Conservation (phyloP, 305 asterid genomes). For the Rubia balearica region DNA sequence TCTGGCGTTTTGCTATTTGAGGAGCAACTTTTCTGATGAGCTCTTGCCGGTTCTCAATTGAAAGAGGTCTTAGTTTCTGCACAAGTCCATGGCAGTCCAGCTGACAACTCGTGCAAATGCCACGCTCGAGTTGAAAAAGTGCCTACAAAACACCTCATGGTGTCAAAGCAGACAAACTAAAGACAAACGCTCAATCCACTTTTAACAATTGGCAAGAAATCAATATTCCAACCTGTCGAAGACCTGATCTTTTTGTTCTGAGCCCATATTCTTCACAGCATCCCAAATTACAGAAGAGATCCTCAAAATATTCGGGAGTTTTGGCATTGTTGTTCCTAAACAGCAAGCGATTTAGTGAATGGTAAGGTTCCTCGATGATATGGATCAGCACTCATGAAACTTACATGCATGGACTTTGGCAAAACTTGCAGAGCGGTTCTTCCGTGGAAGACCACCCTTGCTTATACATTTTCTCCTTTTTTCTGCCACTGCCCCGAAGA, state of each 20-base stretch:
- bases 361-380: neutral
- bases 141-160: conserved; percentile 38
- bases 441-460: conserved; percentile 84
- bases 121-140: conserved; percentile 78
- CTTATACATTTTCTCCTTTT: conserved; percentile 56
- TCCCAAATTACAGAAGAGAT: conserved; percentile 73
- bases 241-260: conserved; percentile 61
- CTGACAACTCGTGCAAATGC: conserved; percentile 71
- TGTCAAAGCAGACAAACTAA: conserved; percentile 23
- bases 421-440: conserved; percentile 96
- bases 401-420: conserved; percentile 85
- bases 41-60: conserved; percentile 57
- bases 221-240: conserved; percentile 58
- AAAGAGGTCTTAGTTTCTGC: conserved; percentile 53
- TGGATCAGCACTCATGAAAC: conserved; percentile 23
- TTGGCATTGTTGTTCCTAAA: conserved; percentile 64
- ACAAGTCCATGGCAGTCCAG: conserved; percentile 83
- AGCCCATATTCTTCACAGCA: conserved; percentile 80
- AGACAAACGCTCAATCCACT: conserved; percentile 8
- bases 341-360: conserved; percentile 14
- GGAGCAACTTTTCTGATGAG: conserved; percentile 63
- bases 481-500: conserved; percentile 41
- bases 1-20: conserved; percentile 43
- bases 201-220: conserved; percentile 13
- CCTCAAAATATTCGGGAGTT: conserved; percentile 82